Evolutionary conservation across 2,329 filamentous ascomycete genomes (phyloP).

Genomic region (Dendryphion nanum): DNA sequence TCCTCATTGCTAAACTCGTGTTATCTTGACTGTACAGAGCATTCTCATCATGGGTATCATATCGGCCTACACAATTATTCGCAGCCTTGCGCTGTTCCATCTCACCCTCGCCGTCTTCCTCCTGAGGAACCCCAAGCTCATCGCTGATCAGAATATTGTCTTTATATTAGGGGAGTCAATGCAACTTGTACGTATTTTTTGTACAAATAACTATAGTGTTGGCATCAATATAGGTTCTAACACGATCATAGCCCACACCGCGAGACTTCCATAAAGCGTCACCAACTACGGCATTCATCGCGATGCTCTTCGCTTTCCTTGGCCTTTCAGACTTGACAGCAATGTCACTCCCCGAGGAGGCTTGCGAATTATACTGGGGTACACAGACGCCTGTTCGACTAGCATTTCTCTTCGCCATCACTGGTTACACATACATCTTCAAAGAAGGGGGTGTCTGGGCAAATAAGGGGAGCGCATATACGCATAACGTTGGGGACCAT

Average conservation of each 20-base stretch:
- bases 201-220: neutral
- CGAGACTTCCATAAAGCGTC: conserved; percentile 67
- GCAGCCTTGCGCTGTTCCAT: conserved; percentile 79
- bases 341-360: conserved; percentile 44
- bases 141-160: conserved; percentile 78
- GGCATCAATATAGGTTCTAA: too few species aligned
- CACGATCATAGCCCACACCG: conserved; percentile 56
- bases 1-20: too few species aligned
- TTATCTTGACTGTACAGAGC: neutral
- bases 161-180: conserved; percentile 80
- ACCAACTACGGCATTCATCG: conserved; percentile 64
- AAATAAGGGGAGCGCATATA: conserved; percentile 23
- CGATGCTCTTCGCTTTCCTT: conserved; percentile 68
- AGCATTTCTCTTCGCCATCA: conserved; percentile 59
- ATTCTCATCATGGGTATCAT: conserved; percentile 80
- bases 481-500: conserved; percentile 51
- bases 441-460: conserved; percentile 50
- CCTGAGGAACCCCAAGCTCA: conserved; percentile 66
- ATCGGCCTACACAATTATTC: conserved; percentile 76
- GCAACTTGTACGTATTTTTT: conserved; percentile 63
- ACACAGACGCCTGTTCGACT: conserved; percentile 63
- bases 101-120: conserved; percentile 82
- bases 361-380: conserved; percentile 48
- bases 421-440: conserved; percentile 66
- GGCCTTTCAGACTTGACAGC: conserved; percentile 48